phyloP scores from a whole-genome alignment of 257 asterid species.

The Datura wrightii region DNA sequence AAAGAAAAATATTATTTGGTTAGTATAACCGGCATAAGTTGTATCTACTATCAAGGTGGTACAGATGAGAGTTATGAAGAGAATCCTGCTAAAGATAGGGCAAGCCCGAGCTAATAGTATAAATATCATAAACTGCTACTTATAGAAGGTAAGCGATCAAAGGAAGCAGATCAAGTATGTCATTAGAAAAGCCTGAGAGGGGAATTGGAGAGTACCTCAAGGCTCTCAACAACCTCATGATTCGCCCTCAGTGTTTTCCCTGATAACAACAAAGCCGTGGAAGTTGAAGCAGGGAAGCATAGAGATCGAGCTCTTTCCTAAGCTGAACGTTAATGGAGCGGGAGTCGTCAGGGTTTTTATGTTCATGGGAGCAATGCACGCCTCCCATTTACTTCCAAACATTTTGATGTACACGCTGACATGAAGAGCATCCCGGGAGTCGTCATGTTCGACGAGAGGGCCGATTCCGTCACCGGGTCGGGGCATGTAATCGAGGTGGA shows the following conservation, averaged over 20 bases:
- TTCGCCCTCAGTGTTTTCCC: constrained; percentile 98
- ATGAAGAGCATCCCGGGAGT: constrained; percentile 94
- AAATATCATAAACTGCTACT: too few relatives aligned
- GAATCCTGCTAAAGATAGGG: neutral
- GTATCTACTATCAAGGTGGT: neutral
- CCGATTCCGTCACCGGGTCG: constrained; percentile 97
- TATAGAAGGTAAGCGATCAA: too few relatives aligned
- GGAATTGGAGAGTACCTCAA: constrained; percentile 47
- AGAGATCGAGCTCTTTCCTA: constrained; percentile 91
- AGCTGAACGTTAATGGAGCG: constrained; percentile 82
- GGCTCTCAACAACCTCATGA: constrained; percentile 96
- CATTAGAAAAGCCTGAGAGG: neutral
- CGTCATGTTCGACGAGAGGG: constrained; percentile 75
- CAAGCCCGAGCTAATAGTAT: too few relatives aligned
- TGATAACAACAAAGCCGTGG: constrained; percentile 79
- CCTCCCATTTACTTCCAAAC: constrained; percentile 87
- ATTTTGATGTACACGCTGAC: constrained; percentile 73
- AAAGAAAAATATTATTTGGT: too few relatives aligned
- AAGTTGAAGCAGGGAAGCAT: constrained; percentile 89
- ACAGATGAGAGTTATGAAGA: neutral
- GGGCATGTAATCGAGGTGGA: constrained; percentile 66
- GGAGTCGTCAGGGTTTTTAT: constrained; percentile 83
- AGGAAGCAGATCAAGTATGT: too few relatives aligned
- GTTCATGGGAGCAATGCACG: constrained; percentile 96
- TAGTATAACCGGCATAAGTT: neutral